Percentiles rank a stretch among this genome's conserved stretches.
These are phyloP conservation scores for Coemansia biformis DNA, from an alignment of 192 early-diverging fungal genomes.

Conservation along the genomic window DNA sequence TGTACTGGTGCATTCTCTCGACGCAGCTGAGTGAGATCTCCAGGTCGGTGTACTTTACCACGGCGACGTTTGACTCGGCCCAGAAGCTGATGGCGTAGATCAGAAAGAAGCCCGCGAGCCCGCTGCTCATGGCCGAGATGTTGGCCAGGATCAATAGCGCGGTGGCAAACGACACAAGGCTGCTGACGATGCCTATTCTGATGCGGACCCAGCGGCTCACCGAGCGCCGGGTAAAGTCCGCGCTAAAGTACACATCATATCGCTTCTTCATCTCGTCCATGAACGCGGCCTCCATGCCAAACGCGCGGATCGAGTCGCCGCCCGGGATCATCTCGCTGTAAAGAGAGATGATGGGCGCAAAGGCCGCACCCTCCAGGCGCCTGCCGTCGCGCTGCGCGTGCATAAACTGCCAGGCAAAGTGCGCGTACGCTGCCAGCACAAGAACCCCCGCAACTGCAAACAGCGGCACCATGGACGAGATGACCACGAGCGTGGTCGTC, in stretches of 20 bases:
- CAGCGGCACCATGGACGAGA: slow-evolving; percentile 58
- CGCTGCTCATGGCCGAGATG: slow-evolving; percentile 61
- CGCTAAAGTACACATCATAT: slow-evolving; percentile 66
- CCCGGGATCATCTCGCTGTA: slow-evolving; percentile 73
- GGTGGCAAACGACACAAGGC: slow-evolving; percentile 63
- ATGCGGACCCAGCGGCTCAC: slow-evolving; percentile 76
- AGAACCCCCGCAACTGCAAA: slow-evolving; percentile 66
- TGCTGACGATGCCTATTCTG: slow-evolving; percentile 68
- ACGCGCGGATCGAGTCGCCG: slow-evolving; percentile 72
- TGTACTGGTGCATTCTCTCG: slow-evolving; percentile 76
- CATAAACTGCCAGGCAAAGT: slow-evolving; percentile 65
- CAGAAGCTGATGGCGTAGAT: slow-evolving; percentile 78
- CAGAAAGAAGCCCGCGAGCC: slow-evolving; percentile 79
- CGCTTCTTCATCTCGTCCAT: slow-evolving; percentile 53
- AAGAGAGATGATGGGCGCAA: slow-evolving; percentile 66
- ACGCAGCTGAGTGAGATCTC: slow-evolving; percentile 76
- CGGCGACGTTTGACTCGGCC: slow-evolving; percentile 62
- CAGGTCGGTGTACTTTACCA: slow-evolving; percentile 66
- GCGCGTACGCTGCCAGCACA: slow-evolving; percentile 58
- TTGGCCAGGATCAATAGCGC: slow-evolving; percentile 58
- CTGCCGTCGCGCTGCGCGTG: slow-evolving; percentile 74
- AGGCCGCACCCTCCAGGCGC: slow-evolving; percentile 66
- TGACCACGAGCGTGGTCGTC: slow-evolving; percentile 53
- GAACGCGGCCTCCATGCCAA: slow-evolving; percentile 64
- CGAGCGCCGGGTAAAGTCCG: slow-evolving; percentile 72